phyloP scores from a whole-genome alignment of 2,329 filamentous ascomycete genomes.

The Ceratocystis lukuohia region DNA sequence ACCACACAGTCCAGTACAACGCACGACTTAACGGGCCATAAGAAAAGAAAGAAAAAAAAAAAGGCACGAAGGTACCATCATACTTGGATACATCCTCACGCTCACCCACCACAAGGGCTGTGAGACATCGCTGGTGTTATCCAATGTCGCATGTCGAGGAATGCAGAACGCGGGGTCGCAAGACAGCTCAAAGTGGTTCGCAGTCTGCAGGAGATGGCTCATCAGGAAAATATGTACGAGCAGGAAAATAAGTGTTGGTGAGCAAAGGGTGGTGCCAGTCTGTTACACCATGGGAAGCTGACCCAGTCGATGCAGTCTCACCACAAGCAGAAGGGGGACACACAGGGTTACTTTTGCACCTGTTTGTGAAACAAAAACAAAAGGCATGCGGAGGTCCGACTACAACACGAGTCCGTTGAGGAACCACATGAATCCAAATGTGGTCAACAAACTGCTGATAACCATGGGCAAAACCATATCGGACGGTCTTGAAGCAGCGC shows the following conservation, averaged over 20 bases:
- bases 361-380: neutral
- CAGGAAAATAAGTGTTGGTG: neutral
- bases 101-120: no score
- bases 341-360: neutral
- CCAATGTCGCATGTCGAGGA: neutral
- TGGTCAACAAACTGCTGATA: constrained; percentile 38
- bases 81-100: neutral
- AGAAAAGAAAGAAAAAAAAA: neutral
- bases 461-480: constrained; percentile 16
- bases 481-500: constrained; percentile 21
- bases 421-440: constrained; percentile 52
- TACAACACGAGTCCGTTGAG: constrained; percentile 38
- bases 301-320: neutral
- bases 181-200: neutral
- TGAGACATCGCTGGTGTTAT: no score
- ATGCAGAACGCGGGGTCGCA: neutral
- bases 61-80: neutral
- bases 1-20: no score
- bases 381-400: neutral
- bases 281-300: neutral
- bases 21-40: no score
- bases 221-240: constrained; percentile 11
- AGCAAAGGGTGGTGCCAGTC: neutral
- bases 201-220: neutral
- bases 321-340: neutral